Percentiles rank a stretch among this genome's conserved stretches.
Conservation (phyloP, 2,329 filamentous ascomycete genomes). For the Dichotomopilus funicola region DNA sequence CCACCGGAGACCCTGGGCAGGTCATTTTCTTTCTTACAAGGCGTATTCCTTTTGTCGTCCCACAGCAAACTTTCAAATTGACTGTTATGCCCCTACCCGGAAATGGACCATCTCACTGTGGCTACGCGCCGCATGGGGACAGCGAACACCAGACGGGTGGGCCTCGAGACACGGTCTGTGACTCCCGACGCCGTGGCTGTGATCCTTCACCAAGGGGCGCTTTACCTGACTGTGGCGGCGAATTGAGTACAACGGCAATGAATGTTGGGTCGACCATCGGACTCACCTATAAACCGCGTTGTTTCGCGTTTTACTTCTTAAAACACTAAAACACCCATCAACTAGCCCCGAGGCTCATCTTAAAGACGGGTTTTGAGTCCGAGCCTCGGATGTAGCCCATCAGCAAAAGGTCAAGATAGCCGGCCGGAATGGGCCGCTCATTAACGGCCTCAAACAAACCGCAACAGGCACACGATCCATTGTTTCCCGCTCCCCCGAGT, state of each 20-base stretch:
- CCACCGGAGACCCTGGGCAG: background rate
- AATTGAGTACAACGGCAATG: background rate
- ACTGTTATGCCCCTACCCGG: no score
- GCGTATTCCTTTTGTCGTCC: no score
- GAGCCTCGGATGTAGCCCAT: background rate
- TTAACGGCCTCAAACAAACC: slow-evolving; percentile 1
- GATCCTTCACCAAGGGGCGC: background rate
- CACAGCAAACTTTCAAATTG: no score
- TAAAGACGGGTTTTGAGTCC: background rate
- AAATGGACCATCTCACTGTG: no score
- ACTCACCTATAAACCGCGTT: background rate
- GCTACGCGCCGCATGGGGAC: no score
- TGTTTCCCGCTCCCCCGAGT: background rate
- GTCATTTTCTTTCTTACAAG: background rate
- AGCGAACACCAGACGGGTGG: background rate
- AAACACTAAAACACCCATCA: no score
- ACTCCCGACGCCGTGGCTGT: background rate
- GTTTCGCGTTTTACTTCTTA: background rate
- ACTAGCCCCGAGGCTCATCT: no score
- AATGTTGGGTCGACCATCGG: background rate
- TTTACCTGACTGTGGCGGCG: background rate
- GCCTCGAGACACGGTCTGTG: background rate
- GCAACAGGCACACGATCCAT: background rate
- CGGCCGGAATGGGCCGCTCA: background rate
- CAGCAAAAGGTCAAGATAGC: background rate